These are phyloP conservation scores for Lichtheimia ornata DNA, from an alignment of 371 early-diverging fungal species.

Conservation along the genomic window DNA sequence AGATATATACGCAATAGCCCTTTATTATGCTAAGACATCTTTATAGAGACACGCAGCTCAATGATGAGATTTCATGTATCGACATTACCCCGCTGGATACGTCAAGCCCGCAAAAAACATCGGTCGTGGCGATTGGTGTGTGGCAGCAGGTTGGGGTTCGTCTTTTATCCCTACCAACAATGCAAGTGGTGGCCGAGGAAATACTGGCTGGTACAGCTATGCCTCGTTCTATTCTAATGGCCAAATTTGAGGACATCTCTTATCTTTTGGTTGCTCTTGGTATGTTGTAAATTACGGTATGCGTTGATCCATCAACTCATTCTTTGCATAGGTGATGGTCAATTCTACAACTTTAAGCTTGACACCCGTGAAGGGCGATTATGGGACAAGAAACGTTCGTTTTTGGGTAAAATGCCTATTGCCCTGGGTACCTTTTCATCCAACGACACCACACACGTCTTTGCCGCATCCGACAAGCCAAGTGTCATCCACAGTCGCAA, in stretches of 20 bases:
- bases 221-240: conserved; percentile 80
- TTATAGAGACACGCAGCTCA: conserved; percentile 41
- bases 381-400: conserved; percentile 65
- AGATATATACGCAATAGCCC: neutral
- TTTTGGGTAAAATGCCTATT: conserved; percentile 81
- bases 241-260: conserved; percentile 68
- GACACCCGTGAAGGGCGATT: conserved; percentile 47
- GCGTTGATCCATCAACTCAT: neutral
- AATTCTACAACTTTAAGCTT: conserved; percentile 70
- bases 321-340: conserved; percentile 70
- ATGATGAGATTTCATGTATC: conserved; percentile 76
- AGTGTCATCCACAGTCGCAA: conserved; percentile 79
- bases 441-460: conserved; percentile 68
- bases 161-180: conserved; percentile 60
- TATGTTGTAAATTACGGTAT: conserved; percentile 15
- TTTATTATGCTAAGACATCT: neutral
- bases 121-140: conserved; percentile 70
- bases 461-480: conserved; percentile 88
- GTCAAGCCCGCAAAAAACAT: conserved; percentile 27
- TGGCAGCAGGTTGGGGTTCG: conserved; percentile 76
- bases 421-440: conserved; percentile 66
- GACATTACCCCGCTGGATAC: conserved; percentile 61
- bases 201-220: conserved; percentile 60
- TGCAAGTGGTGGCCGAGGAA: conserved; percentile 54
- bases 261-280: conserved; percentile 85